These are phyloP conservation scores for Lachnellula suecica DNA, from an alignment of 2,329 filamentous ascomycete genomes.

Conservation along the genomic window DNA sequence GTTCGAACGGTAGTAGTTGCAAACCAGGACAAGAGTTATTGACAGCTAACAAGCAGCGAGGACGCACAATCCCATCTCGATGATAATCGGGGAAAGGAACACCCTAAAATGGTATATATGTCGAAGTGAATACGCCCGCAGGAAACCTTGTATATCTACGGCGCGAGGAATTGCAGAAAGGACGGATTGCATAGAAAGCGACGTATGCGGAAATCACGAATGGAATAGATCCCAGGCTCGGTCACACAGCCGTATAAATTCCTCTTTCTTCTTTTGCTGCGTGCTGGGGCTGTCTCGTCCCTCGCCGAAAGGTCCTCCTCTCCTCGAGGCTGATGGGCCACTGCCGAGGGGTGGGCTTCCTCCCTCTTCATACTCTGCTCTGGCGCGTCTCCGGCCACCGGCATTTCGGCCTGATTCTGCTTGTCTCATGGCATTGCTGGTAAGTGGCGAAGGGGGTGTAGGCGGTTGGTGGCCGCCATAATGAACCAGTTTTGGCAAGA, in stretches of 20 bases:
- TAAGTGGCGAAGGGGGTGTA: conserved; percentile 65
- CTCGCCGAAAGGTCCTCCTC: conserved; percentile 76
- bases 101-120: conserved; percentile 12
- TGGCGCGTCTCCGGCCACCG: conserved; percentile 69
- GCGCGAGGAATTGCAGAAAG: too few species aligned
- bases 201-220: conserved; percentile 55
- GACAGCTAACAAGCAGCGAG: not conserved
- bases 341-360: conserved; percentile 81
- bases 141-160: not conserved
- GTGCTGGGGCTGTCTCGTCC: conserved; percentile 82
- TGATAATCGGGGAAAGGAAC: conserved; percentile 8
- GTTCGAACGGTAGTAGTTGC: conserved; percentile 1
- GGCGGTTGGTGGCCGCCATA: conserved; percentile 93
- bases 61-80: not conserved
- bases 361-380: conserved; percentile 93
- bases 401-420: conserved; percentile 45
- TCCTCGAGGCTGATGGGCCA: conserved; percentile 60
- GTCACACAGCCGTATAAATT: conserved; percentile 84
- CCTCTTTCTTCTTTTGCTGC: conserved; percentile 83
- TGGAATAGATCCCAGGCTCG: conserved; percentile 97
- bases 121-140: conserved; percentile 6
- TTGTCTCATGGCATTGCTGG: conserved; percentile 29
- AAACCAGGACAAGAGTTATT: not conserved
- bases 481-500: conserved; percentile 90
- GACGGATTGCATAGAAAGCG: not conserved